Evolutionary conservation across 2,329 filamentous ascomycete species (phyloP).

Genomic region (Dothideomycetes sp.): DNA sequence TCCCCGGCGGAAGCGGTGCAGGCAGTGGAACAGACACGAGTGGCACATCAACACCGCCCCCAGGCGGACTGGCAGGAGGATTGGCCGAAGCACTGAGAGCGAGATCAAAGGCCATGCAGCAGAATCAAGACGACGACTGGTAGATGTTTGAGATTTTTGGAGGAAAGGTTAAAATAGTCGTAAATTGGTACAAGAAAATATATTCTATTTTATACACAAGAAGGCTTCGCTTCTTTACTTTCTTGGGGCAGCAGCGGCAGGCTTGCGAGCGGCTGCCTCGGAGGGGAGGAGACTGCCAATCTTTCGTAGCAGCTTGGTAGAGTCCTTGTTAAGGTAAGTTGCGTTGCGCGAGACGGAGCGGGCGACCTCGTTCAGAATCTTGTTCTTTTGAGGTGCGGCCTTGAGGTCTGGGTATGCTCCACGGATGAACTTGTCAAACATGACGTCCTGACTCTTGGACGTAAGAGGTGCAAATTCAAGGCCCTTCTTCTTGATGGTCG

Average conservation of each 20-base stretch:
- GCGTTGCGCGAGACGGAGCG: constrained; percentile 18
- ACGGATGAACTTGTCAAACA: constrained; percentile 20
- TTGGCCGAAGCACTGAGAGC: constrained; percentile 42
- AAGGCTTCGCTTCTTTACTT: neutral
- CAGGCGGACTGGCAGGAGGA: constrained; percentile 39
- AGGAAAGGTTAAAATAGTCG: neutral
- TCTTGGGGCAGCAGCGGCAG: neutral
- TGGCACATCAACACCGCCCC: constrained; percentile 27
- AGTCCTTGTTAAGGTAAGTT: constrained; percentile 22
- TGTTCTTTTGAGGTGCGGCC: constrained; percentile 17
- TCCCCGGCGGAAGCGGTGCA: constrained; percentile 52
- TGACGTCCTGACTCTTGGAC: constrained; percentile 12
- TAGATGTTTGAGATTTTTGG: constrained; percentile 4
- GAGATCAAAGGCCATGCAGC: constrained; percentile 39
- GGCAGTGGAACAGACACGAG: constrained; percentile 42
- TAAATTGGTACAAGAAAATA: neutral
- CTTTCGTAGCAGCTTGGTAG: constrained; percentile 26
- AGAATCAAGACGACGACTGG: constrained; percentile 30
- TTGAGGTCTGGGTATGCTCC: constrained; percentile 20
- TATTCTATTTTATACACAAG: constrained; percentile 8
- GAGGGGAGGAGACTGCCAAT: constrained; percentile 15
- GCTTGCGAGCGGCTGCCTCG: constrained; percentile 10
- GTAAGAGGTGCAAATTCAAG: constrained; percentile 15
- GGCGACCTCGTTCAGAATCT: constrained; percentile 19
- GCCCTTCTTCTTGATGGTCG: constrained; percentile 13